phyloP scores from a whole-genome alignment of 2,329 filamentous ascomycete species.

The Cladophialophora immunda region DNA sequence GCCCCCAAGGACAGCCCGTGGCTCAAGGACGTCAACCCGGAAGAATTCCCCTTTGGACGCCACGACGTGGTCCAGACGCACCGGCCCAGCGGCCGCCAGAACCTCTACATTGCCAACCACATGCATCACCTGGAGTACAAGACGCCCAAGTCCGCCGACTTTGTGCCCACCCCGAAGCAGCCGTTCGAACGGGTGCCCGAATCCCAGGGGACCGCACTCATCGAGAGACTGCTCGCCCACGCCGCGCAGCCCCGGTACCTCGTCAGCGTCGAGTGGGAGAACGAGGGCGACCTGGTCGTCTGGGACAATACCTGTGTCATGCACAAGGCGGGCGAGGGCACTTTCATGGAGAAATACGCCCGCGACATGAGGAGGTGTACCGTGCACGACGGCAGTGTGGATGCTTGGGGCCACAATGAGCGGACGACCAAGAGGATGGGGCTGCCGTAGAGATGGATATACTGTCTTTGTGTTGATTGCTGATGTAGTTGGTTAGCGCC shows the following conservation, averaged over 20 bases:
- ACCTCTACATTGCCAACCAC: conserved; percentile 63
- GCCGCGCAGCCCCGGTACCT: conserved; percentile 59
- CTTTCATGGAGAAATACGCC: conserved; percentile 58
- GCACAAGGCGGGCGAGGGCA: conserved; percentile 61
- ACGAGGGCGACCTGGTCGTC: conserved; percentile 61
- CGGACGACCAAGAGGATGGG: conserved; percentile 43
- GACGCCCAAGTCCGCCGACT: conserved; percentile 20
- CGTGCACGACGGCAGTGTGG: conserved; percentile 58
- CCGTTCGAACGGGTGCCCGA: conserved; percentile 40
- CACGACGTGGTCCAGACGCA: conserved; percentile 63
- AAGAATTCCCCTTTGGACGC: conserved; percentile 49
- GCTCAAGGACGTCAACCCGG: conserved; percentile 57
- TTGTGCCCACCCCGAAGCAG: conserved; percentile 26
- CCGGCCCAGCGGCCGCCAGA: conserved; percentile 56
- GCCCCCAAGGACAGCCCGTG: conserved; percentile 56
- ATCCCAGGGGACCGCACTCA: conserved; percentile 46
- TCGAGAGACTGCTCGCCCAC: conserved; percentile 53
- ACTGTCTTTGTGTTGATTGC: neutral
- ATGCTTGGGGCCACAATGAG: conserved; percentile 57
- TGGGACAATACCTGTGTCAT: conserved; percentile 69
- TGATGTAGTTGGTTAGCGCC: too few relatives aligned
- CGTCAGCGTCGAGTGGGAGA: conserved; percentile 58
- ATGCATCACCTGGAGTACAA: conserved; percentile 58
- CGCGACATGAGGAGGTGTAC: conserved; percentile 66
- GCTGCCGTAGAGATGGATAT: conserved; percentile 39